These are phyloP conservation scores for Dendrostoma leiphaemia DNA, from an alignment of 2,329 filamentous ascomycete species.

Conservation along the genomic window DNA sequence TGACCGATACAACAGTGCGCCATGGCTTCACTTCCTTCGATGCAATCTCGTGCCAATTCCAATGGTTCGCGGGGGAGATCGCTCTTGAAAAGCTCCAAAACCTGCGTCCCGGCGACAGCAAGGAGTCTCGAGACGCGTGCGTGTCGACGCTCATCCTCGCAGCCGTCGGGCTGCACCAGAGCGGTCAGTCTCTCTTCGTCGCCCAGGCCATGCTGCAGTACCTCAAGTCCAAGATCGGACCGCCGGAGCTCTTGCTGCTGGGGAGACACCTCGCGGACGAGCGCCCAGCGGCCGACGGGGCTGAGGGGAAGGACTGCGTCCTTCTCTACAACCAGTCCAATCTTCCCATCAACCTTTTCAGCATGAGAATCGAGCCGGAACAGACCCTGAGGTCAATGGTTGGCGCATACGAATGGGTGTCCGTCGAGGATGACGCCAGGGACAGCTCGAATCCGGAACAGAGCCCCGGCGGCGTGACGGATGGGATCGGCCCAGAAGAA, in stretches of 20 bases:
- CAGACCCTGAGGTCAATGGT: neutral
- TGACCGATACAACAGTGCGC: neutral
- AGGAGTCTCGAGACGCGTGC: no score
- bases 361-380: neutral
- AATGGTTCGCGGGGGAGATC: neutral
- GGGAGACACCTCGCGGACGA: neutral
- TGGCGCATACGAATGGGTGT: no score
- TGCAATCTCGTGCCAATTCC: neutral
- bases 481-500: no score
- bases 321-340: neutral
- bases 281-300: no score
- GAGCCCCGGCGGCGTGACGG: no score
- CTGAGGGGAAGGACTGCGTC: neutral
- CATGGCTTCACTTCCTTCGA: neutral
- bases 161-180: neutral
- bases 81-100: neutral
- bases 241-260: neutral
- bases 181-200: neutral
- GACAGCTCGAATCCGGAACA: no score
- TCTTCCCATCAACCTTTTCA: neutral
- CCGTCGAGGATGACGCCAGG: no score
- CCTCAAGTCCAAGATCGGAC: neutral
- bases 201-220: neutral
- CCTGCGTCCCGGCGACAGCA: no score
- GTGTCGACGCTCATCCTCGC: no score